These are phyloP conservation scores for Pseudoneurospora amorphoporcata DNA, from an alignment of 495 filamentous ascomycete species.

Conservation along the genomic window DNA sequence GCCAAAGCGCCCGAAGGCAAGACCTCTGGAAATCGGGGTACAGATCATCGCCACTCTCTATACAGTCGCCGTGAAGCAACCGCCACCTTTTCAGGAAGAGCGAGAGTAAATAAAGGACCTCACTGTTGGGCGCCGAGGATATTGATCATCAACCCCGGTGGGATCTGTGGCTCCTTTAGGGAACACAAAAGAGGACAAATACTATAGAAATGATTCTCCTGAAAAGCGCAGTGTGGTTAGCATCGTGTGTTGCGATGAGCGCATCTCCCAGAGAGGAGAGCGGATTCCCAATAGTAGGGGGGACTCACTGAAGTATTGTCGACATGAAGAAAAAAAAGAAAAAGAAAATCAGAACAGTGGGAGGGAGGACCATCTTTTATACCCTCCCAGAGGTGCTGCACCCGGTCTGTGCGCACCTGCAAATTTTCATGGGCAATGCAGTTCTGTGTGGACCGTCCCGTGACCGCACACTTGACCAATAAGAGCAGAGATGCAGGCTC, in stretches of 20 bases:
- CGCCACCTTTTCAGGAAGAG: slow-evolving; percentile 5
- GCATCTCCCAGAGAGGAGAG: not conserved
- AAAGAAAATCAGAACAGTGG: slow-evolving; percentile 18
- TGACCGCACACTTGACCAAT: not conserved
- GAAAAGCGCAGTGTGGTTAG: not conserved
- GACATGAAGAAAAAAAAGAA: slow-evolving; percentile 40
- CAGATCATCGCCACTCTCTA: slow-evolving; percentile 52
- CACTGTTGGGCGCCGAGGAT: slow-evolving; percentile 6
- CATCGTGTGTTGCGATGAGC: not conserved
- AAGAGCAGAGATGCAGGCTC: not conserved
- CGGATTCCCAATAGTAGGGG: slow-evolving; percentile 24
- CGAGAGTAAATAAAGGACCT: slow-evolving; percentile 12
- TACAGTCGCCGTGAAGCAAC: slow-evolving; percentile 2
- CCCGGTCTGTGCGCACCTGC: slow-evolving; percentile 33
- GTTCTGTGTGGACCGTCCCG: not conserved
- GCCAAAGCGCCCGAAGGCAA: slow-evolving; percentile 42
- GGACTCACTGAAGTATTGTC: slow-evolving; percentile 50
- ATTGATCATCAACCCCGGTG: slow-evolving; percentile 51
- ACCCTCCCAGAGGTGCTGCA: slow-evolving; percentile 11
- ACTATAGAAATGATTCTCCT: slow-evolving; percentile 8
- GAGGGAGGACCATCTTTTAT: slow-evolving; percentile 20
- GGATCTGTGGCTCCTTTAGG: slow-evolving; percentile 59
- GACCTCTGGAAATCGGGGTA: slow-evolving; percentile 39
- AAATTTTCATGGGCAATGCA: slow-evolving; percentile 13
- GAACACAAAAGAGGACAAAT: slow-evolving; percentile 48